Evolutionary conservation across 495 filamentous ascomycete genomes (phyloP).

Genomic region (Choiromyces venosus): DNA sequence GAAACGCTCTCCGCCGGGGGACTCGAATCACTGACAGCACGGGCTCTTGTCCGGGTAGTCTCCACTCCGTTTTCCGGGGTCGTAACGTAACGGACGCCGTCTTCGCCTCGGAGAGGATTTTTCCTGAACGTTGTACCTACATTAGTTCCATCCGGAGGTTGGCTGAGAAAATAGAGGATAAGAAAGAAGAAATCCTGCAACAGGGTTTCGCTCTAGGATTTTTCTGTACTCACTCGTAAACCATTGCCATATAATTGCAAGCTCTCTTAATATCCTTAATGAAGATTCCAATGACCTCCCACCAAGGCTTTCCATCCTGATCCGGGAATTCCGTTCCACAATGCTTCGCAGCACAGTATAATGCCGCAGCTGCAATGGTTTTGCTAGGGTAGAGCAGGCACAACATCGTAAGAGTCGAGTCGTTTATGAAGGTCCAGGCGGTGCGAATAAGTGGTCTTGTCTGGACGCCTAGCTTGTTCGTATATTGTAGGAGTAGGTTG

Average conservation of each 20-base stretch:
- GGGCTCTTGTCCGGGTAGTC: constrained; percentile 45
- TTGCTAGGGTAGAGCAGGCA: constrained; percentile 74
- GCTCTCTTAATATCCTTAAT: constrained; percentile 43
- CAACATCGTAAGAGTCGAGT: constrained; percentile 73
- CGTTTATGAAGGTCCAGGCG: constrained; percentile 88
- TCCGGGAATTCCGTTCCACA: constrained; percentile 67
- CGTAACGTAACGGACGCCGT: constrained; percentile 34
- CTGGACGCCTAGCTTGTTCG: constrained; percentile 61
- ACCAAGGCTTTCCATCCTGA: constrained; percentile 72
- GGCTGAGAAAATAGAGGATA: constrained; percentile 12
- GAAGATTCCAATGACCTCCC: constrained; percentile 60
- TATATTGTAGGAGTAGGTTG: constrained; percentile 68
- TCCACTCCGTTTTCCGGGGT: constrained; percentile 40
- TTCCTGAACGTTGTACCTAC: constrained; percentile 25
- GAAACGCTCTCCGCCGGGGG: constrained; percentile 40
- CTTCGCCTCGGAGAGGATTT: constrained; percentile 40
- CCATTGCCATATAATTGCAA: constrained; percentile 43
- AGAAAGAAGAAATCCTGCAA: constrained; percentile 48
- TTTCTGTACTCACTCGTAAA: constrained; percentile 39
- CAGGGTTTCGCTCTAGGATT: constrained; percentile 42
- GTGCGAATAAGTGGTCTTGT: constrained; percentile 70
- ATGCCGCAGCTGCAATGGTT: constrained; percentile 74
- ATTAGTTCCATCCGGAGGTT: neutral
- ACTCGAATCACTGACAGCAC: constrained; percentile 34
- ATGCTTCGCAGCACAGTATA: constrained; percentile 75